phyloP scores from a whole-genome alignment of 2,329 filamentous ascomycete genomes.

The Stachybotrys elegans region DNA sequence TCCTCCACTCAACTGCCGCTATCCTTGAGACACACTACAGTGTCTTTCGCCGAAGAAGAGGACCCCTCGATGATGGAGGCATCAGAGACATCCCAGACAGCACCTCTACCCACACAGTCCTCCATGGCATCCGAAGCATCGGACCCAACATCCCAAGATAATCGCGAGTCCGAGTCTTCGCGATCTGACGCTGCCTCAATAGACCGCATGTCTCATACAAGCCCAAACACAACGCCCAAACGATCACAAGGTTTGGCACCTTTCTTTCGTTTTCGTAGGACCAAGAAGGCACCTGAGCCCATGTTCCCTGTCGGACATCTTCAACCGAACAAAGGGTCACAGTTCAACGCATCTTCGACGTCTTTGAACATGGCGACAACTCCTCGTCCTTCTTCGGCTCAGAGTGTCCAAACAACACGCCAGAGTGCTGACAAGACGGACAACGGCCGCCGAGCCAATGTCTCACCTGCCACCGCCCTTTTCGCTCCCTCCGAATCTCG shows the following conservation, averaged over 20 bases:
- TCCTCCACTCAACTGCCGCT: conserved; percentile 8
- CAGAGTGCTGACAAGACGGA: conserved; percentile 14
- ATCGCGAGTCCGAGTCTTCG: conserved; percentile 66
- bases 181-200: conserved; percentile 80
- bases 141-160: conserved; percentile 44
- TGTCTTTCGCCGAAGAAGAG: conserved; percentile 41
- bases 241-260: conserved; percentile 59
- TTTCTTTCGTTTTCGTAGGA: conserved; percentile 78
- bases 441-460: conserved; percentile 10
- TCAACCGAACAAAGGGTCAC: conserved; percentile 51
- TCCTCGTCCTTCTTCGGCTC: conserved; percentile 30
- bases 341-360: conserved; percentile 33
- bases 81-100: neutral
- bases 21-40: too few relatives aligned
- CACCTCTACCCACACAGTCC: neutral
- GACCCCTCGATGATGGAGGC: conserved; percentile 24
- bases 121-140: conserved; percentile 20
- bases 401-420: conserved; percentile 20
- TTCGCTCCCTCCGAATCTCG: conserved; percentile 35
- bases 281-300: conserved; percentile 66
- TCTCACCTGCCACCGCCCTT: conserved; percentile 44
- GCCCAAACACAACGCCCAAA: conserved; percentile 56
- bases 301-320: conserved; percentile 83
- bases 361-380: conserved; percentile 32
- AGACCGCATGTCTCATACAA: conserved; percentile 55